Conservation (phyloP, 2,329 filamentous ascomycete species). For the Colletotrichum sp. region DNA sequence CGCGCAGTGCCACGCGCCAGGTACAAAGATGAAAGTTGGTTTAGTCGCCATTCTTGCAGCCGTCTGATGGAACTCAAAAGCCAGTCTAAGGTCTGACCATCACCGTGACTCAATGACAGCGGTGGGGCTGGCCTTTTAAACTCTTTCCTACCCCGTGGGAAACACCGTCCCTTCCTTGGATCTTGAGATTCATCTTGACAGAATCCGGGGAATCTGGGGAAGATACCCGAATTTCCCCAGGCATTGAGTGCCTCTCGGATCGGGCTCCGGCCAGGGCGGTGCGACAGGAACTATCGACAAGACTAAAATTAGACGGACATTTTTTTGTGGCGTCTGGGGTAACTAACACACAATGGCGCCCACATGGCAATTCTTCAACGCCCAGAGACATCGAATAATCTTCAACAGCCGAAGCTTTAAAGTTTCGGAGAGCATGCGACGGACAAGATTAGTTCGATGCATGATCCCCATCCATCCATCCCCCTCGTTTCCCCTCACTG, state of each 20-base stretch:
- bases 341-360: neutral
- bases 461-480: neutral
- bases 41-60: neutral
- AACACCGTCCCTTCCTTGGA: neutral
- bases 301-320: neutral
- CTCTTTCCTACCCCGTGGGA: neutral
- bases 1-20: constrained; percentile 50
- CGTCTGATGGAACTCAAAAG: neutral
- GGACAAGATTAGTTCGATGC: neutral
- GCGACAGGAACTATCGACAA: neutral
- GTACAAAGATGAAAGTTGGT: constrained; percentile 48
- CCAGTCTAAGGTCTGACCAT: neutral
- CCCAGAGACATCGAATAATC: neutral
- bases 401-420: neutral
- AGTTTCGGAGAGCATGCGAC: neutral
- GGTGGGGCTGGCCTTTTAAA: neutral
- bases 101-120: neutral
- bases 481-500: neutral
- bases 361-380: neutral
- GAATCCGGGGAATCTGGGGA: neutral
- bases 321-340: neutral
- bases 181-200: neutral
- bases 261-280: neutral
- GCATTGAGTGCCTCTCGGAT: neutral
- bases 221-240: neutral